Percentiles rank a stretch among this genome's conserved stretches.
These are phyloP conservation scores for Lachnellula suecica DNA, from an alignment of 2,329 filamentous ascomycete genomes.

Conservation along the genomic window DNA sequence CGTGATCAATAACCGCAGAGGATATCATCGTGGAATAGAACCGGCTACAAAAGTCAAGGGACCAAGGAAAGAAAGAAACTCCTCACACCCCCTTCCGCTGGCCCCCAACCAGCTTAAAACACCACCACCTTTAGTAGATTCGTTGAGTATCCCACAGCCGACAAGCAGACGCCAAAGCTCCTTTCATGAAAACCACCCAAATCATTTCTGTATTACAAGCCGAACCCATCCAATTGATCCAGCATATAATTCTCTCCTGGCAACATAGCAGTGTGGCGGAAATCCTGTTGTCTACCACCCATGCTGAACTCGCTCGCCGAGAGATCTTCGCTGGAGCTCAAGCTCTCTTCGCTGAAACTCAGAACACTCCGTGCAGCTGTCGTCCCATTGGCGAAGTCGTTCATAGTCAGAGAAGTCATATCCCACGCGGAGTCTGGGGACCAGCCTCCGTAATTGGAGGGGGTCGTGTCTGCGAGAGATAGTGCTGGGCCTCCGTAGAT, in stretches of 20 bases:
- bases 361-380: constrained; percentile 51
- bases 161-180: neutral
- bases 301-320: constrained; percentile 26
- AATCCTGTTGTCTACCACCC: constrained; percentile 16
- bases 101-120: neutral
- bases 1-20: neutral
- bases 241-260: constrained; percentile 24
- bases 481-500: constrained; percentile 68
- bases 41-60: neutral
- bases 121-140: neutral
- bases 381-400: constrained; percentile 33
- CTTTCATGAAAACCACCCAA: neutral
- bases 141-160: neutral
- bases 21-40: constrained; percentile 5
- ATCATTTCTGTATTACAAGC: constrained; percentile 28
- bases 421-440: constrained; percentile 54
- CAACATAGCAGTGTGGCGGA: constrained; percentile 18
- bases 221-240: constrained; percentile 40
- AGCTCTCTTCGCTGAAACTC: constrained; percentile 59
- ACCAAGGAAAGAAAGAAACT: neutral
- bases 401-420: constrained; percentile 38
- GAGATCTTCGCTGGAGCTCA: constrained; percentile 50
- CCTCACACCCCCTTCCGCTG: neutral
- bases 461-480: constrained; percentile 17
- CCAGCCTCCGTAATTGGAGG: constrained; percentile 43